These are phyloP conservation scores for Exophiala phaeomuriformis DNA, from an alignment of 2,329 filamentous ascomycete genomes.

Conservation along the genomic window DNA sequence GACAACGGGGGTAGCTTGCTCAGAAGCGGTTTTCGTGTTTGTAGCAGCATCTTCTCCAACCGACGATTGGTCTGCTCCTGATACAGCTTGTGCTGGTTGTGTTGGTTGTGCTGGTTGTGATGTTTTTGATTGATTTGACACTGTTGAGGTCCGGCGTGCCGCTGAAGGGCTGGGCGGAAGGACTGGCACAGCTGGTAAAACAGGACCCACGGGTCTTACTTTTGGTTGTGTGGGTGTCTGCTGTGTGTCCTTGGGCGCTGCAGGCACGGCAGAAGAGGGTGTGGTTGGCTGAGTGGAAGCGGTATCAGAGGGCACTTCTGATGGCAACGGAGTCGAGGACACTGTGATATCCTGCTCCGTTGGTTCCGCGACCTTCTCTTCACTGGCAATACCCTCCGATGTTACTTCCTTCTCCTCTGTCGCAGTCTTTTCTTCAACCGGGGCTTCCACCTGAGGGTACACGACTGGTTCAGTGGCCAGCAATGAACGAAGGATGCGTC, in stretches of 20 bases:
- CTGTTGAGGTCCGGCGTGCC: conserved; percentile 31
- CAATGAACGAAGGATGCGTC: conserved; percentile 35
- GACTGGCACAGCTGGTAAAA: conserved; percentile 47
- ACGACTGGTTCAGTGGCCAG: conserved; percentile 37
- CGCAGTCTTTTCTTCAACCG: conserved; percentile 25
- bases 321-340: conserved; percentile 52
- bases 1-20: conserved; percentile 35
- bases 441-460: conserved; percentile 44
- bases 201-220: conserved; percentile 30
- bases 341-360: conserved; percentile 30
- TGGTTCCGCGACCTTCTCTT: conserved; percentile 17
- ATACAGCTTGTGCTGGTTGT: neutral
- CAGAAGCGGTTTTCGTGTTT: conserved; percentile 17
- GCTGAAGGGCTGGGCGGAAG: conserved; percentile 35
- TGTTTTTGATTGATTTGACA: conserved; percentile 34
- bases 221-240: conserved; percentile 31
- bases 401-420: conserved; percentile 13
- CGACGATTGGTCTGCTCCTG: too few species aligned
- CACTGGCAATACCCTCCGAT: neutral
- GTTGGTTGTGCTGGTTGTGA: conserved; percentile 15
- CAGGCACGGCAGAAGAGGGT: conserved; percentile 46
- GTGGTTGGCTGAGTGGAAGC: conserved; percentile 51
- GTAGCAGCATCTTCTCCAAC: neutral
- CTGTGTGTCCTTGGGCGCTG: conserved; percentile 29
- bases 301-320: conserved; percentile 51